These are phyloP conservation scores for Atalantia buxifolia DNA, from an alignment of 345 rosid genomes.

Conservation along the genomic window DNA sequence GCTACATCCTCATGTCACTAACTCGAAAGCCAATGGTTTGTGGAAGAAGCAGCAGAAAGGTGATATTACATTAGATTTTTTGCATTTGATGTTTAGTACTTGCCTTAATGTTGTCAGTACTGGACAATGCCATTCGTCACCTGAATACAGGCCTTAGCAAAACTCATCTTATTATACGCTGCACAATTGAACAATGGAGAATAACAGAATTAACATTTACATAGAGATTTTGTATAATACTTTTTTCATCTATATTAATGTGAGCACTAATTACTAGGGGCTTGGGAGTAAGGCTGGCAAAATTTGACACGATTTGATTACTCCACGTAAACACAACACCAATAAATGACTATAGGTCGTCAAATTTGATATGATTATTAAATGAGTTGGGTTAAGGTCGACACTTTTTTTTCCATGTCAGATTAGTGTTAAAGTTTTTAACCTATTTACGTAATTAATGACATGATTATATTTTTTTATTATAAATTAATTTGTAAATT, in stretches of 20 bases:
- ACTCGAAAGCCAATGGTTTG: not conserved
- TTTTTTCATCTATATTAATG: not conserved
- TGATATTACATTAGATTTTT: not conserved
- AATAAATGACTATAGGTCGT: no score
- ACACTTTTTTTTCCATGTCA: no score
- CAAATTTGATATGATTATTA: no score
- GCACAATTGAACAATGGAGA: not conserved
- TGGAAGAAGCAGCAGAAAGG: not conserved
- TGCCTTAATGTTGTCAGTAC: not conserved
- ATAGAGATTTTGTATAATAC: not conserved
- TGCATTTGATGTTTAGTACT: not conserved
- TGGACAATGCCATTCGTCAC: not conserved
- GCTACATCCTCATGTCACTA: not conserved
- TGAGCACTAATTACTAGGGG: not conserved
- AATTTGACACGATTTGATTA: fast-evolving
- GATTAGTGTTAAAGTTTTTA: no score
- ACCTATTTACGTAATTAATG: no score
- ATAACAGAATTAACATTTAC: not conserved
- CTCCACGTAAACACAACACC: fast-evolving
- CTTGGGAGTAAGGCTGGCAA: no score
- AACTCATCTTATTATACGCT: not conserved
- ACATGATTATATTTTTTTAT: no score
- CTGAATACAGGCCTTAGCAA: not conserved
- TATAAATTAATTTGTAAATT: no score
- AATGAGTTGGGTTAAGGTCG: no score